Percentiles rank a stretch among this genome's conserved stretches.
Evolutionary conservation across 192 early-diverging fungal genomes (phyloP).

Genomic region (Coemansia sp.): DNA sequence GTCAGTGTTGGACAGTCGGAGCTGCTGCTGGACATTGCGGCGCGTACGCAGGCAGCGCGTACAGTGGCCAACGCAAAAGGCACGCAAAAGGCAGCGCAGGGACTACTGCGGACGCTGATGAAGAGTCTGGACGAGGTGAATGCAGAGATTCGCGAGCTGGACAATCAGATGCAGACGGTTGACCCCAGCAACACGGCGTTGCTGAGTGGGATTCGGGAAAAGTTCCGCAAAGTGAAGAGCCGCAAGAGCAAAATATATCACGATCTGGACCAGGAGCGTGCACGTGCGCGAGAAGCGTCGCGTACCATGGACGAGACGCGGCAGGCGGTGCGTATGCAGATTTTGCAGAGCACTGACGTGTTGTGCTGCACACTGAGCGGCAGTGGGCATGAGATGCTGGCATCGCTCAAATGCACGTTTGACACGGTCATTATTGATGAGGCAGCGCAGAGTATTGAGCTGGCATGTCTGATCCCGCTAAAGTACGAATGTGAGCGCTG

Average conservation of each 20-base stretch:
- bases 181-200: conserved; percentile 22
- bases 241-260: conserved; percentile 13
- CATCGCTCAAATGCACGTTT: conserved; percentile 65
- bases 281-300: conserved; percentile 41
- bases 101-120: conserved; percentile 15
- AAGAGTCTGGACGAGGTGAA: conserved; percentile 25
- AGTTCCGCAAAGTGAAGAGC: conserved; percentile 13
- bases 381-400: conserved; percentile 81
- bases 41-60: conserved; percentile 3
- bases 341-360: conserved; percentile 79
- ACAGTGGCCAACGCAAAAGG: conserved; percentile 17
- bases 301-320: conserved; percentile 55
- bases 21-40: conserved; percentile 26
- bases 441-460: conserved; percentile 90
- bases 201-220: conserved; percentile 22
- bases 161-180: conserved; percentile 15
- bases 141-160: conserved; percentile 23
- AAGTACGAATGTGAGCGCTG: conserved; percentile 77
- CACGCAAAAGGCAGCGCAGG: conserved; percentile 9
- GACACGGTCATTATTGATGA: conserved; percentile 93
- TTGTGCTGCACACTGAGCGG: conserved; percentile 82
- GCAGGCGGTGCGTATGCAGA: conserved; percentile 60
- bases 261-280: conserved; percentile 23
- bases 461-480: conserved; percentile 83
- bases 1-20: conserved; percentile 28